phyloP scores from a whole-genome alignment of 1,284 basidiomycete genomes.

The Ganoderma multipileum region DNA sequence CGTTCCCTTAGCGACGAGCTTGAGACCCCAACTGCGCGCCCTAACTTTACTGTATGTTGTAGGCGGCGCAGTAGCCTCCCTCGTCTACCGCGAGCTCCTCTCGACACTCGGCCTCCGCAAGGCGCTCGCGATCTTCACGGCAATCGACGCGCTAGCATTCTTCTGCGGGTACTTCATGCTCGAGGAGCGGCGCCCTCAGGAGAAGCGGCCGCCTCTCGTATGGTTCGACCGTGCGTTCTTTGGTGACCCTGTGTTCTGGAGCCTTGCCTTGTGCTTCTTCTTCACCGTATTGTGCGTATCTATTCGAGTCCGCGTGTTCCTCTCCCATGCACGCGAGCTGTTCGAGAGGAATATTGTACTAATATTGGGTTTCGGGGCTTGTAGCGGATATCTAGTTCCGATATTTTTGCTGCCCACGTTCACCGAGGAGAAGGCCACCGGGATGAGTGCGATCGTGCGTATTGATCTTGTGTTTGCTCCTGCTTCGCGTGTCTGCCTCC shows the following conservation, averaged over 20 bases:
- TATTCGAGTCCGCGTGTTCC: background rate
- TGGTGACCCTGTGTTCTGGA: slow-evolving; percentile 32
- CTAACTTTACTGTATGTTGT: background rate
- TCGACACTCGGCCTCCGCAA: slow-evolving; percentile 26
- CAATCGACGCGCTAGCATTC: slow-evolving; percentile 24
- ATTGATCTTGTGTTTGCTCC: background rate
- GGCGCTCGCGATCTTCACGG: slow-evolving; percentile 31
- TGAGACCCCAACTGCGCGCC: too few relatives aligned
- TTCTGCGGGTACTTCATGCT: slow-evolving; percentile 28
- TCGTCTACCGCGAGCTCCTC: slow-evolving; percentile 26
- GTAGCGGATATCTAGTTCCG: slow-evolving; percentile 29
- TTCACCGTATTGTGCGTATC: slow-evolving; percentile 29
- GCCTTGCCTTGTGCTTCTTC: slow-evolving; percentile 28
- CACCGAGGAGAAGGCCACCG: slow-evolving; percentile 25
- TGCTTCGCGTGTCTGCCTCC: too few relatives aligned
- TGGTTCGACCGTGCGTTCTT: slow-evolving; percentile 33
- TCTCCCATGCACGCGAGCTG: background rate
- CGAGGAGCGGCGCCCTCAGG: slow-evolving; percentile 23
- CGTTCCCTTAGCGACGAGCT: background rate
- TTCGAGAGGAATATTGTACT: background rate
- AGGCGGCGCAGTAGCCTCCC: slow-evolving; percentile 29
- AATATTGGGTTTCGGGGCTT: background rate
- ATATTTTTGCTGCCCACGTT: slow-evolving; percentile 32
- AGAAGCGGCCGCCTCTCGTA: slow-evolving; percentile 22
- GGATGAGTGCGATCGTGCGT: slow-evolving; percentile 25